Evolutionary conservation across 1,139 yeast genomes (phyloP).

Genomic region (Torulaspora globosa): DNA sequence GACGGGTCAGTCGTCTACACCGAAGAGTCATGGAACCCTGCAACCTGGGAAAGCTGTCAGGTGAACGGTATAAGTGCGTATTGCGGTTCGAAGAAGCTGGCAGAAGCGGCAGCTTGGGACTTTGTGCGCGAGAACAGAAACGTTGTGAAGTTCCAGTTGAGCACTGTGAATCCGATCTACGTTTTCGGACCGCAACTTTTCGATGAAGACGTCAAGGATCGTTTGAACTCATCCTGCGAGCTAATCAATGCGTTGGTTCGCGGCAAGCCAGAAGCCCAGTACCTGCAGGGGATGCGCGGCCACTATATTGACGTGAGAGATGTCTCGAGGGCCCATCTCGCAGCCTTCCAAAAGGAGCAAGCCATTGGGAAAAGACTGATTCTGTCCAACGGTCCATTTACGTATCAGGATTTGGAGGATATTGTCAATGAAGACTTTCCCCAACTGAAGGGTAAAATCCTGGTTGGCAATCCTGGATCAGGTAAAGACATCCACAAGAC

Average conservation of each 20-base stretch:
- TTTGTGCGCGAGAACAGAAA: no score
- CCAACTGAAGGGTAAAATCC: conserved; percentile 37
- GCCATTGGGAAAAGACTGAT: conserved; percentile 25
- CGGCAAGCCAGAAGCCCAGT: conserved; percentile 18
- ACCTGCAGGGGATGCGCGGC: conserved; percentile 12
- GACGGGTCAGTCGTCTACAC: no score
- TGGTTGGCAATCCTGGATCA: conserved; percentile 14
- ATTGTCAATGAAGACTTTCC: conserved; percentile 38
- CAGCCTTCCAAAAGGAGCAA: conserved; percentile 21
- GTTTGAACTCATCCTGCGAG: conserved; percentile 40
- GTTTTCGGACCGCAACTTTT: conserved; percentile 19
- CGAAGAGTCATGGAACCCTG: no score
- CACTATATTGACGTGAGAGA: conserved; percentile 26
- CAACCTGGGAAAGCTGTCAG: no score
- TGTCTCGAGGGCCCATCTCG: conserved; percentile 27
- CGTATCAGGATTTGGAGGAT: conserved; percentile 36
- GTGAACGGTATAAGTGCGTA: no score
- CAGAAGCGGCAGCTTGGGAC: no score
- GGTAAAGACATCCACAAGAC: conserved; percentile 17
- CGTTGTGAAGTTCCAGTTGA: no score
- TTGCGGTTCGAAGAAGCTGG: no score
- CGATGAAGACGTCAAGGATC: conserved; percentile 31
- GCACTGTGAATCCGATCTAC: no score
- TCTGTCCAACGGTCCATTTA: conserved; percentile 33
- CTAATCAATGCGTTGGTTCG: conserved; percentile 32